These are phyloP conservation scores for Boletellus emodensis DNA, from an alignment of 768 basidiomycete species.

Conservation along the genomic window DNA sequence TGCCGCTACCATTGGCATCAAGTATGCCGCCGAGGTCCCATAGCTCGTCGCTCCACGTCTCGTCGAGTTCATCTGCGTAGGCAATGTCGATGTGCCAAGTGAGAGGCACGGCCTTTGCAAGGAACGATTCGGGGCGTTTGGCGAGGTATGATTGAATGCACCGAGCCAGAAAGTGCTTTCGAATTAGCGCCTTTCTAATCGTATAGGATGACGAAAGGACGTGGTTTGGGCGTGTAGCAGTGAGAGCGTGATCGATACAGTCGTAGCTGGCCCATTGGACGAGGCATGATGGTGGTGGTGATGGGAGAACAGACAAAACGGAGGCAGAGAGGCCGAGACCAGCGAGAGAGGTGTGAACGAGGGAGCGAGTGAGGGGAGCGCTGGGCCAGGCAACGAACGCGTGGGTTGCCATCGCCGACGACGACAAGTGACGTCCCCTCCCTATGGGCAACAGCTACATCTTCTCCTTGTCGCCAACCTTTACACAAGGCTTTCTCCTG, in stretches of 20 bases:
- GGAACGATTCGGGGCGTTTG: slow-evolving; percentile 60
- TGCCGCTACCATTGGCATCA: slow-evolving; percentile 30
- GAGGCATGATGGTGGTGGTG: slow-evolving; percentile 27
- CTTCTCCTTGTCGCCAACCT: slow-evolving; percentile 78
- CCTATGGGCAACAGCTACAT: slow-evolving; percentile 48
- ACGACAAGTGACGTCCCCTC: not conserved
- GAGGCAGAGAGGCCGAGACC: slow-evolving; percentile 27
- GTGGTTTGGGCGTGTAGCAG: slow-evolving; percentile 43
- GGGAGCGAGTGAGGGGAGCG: slow-evolving; percentile 50
- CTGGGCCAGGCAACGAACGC: slow-evolving; percentile 52
- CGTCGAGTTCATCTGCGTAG: slow-evolving; percentile 92
- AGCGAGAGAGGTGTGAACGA: slow-evolving; percentile 43
- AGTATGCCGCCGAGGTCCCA: slow-evolving; percentile 76
- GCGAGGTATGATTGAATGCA: slow-evolving; percentile 66
- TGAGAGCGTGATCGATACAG: slow-evolving; percentile 71
- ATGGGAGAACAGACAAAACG: slow-evolving; percentile 27
- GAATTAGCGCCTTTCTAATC: slow-evolving; percentile 89
- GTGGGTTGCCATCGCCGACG: not conserved
- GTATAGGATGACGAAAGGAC: slow-evolving; percentile 80
- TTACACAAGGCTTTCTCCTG: slow-evolving; percentile 91
- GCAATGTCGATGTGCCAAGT: slow-evolving; percentile 86
- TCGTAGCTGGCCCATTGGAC: slow-evolving; percentile 91
- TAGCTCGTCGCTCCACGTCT: slow-evolving; percentile 88
- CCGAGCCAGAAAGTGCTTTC: slow-evolving; percentile 87
- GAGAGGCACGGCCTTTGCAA: slow-evolving; percentile 56